These are phyloP conservation scores for Solanum sejunctum DNA, from an alignment of 257 asterid genomes.

Conservation along the genomic window DNA sequence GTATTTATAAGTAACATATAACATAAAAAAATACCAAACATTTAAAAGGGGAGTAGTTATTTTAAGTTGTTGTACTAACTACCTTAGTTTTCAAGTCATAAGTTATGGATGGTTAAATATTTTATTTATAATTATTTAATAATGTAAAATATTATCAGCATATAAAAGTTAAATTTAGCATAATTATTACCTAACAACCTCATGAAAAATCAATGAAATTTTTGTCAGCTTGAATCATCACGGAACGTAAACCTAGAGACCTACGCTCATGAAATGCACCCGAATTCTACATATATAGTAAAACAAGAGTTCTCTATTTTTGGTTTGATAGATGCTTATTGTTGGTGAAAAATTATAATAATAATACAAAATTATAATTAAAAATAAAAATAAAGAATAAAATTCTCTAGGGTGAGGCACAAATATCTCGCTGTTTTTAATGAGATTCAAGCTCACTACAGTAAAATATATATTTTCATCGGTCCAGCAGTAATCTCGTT, in stretches of 20 bases:
- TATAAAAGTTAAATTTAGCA: neutral
- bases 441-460: too few species aligned
- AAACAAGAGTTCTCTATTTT: neutral
- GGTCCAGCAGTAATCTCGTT: too few species aligned
- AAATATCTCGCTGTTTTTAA: too few species aligned
- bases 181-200: conserved; percentile 52
- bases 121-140: too few species aligned
- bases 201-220: conserved; percentile 28
- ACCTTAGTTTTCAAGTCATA: neutral
- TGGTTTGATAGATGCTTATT: neutral
- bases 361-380: too few species aligned
- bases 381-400: too few species aligned
- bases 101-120: neutral
- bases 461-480: too few species aligned
- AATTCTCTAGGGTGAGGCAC: too few species aligned
- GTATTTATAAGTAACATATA: too few species aligned
- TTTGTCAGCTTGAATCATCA: conserved; percentile 16
- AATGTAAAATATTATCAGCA: neutral
- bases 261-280: conserved; percentile 67
- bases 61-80: neutral
- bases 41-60: too few species aligned
- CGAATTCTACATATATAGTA: conserved; percentile 35
- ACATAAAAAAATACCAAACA: too few species aligned
- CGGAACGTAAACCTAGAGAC: conserved; percentile 35
- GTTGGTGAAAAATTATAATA: too few species aligned